phyloP scores from a whole-genome alignment of 2,329 filamentous ascomycete species.

The Trichoderma koningii region DNA sequence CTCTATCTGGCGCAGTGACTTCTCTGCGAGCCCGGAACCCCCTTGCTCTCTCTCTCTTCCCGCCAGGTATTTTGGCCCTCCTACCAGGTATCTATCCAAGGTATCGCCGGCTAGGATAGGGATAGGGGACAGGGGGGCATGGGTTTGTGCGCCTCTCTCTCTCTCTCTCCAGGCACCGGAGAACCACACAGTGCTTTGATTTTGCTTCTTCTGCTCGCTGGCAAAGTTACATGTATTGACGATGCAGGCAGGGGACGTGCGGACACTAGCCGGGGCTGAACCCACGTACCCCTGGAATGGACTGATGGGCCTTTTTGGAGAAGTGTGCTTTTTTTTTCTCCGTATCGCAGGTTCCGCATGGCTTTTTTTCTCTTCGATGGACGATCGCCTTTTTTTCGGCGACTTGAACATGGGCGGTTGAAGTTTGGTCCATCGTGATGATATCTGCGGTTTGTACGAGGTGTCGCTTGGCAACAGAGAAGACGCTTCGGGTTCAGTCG shows the following conservation, averaged over 20 bases:
- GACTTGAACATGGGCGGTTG: conserved; percentile 3
- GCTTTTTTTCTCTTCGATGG: not conserved
- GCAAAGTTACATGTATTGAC: not conserved
- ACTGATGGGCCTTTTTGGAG: too few species aligned
- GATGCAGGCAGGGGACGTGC: conserved; percentile 14
- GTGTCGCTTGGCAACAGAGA: too few species aligned
- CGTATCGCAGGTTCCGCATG: conserved; percentile 19
- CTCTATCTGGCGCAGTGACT: conserved; percentile 4
- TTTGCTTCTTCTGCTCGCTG: not conserved
- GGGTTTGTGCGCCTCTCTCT: too few species aligned
- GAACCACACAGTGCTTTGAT: conserved; percentile 17
- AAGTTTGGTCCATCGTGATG: not conserved
- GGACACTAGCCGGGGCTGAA: conserved; percentile 9
- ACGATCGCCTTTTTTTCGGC: not conserved
- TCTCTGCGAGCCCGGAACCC: conserved; percentile 9
- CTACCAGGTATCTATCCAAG: not conserved
- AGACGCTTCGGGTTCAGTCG: too few species aligned
- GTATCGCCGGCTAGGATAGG: conserved; percentile 4
- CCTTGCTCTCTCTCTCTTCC: not conserved
- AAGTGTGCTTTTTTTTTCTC: conserved; percentile 18
- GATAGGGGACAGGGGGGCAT: not conserved
- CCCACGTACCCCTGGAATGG: not conserved
- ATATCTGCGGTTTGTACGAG: not conserved
- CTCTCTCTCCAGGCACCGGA: not conserved
- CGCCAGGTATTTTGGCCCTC: not conserved